phyloP scores from a whole-genome alignment of 495 filamentous ascomycete genomes.

The Neurospora sp. region DNA sequence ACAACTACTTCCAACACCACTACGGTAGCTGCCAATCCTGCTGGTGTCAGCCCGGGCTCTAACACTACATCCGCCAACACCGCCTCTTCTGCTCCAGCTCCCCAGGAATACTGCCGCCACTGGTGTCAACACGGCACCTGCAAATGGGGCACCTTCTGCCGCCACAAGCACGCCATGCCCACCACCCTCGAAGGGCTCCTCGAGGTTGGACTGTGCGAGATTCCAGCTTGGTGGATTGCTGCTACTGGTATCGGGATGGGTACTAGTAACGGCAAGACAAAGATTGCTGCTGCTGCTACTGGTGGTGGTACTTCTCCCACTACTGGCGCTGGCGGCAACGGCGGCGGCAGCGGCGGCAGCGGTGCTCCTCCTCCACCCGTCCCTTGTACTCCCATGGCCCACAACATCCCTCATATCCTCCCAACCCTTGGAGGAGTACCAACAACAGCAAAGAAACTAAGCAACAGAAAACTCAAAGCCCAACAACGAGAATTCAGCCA shows the following conservation, averaged over 20 bases:
- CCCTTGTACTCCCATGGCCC: neutral
- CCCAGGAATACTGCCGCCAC: constrained; percentile 29
- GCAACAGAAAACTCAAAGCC: neutral
- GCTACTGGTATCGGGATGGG: neutral
- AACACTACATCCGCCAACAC: neutral
- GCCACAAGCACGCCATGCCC: constrained; percentile 34
- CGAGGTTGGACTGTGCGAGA: constrained; percentile 25
- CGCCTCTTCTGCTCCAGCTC: neutral
- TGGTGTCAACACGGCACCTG: constrained; percentile 36
- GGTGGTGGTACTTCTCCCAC: neutral
- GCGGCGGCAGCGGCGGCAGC: neutral
- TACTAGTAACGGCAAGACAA: neutral
- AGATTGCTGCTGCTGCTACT: neutral
- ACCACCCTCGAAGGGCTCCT: constrained; percentile 21
- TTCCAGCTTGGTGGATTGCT: constrained; percentile 26
- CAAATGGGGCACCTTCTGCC: constrained; percentile 32
- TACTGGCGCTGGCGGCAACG: neutral
- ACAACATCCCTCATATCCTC: neutral
- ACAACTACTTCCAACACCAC: neutral
- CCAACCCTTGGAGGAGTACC: too few species aligned
- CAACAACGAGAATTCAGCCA: neutral
- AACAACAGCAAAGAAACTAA: neutral
- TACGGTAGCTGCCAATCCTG: neutral
- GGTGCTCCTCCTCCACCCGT: neutral
- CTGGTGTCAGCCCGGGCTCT: neutral